Conservation (phyloP, 352 stramenopile genomes). For the Globisporangium alternatum region DNA sequence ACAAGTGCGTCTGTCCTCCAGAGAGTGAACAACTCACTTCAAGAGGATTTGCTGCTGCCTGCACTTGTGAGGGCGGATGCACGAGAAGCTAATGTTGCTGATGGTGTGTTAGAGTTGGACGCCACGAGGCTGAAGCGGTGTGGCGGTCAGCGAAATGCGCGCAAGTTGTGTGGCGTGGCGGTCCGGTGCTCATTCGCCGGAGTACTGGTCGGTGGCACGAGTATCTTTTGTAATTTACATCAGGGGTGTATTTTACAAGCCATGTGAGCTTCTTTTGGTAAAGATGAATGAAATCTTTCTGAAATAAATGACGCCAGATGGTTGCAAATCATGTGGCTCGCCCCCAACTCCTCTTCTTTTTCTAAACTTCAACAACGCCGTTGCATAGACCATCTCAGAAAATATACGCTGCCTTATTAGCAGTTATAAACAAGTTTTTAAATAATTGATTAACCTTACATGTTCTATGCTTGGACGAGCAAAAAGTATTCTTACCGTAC, state of each 20-base stretch:
- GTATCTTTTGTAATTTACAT: neutral
- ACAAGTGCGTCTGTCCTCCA: no score
- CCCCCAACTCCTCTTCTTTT: neutral
- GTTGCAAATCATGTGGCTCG: neutral
- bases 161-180: no score
- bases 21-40: no score
- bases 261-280: neutral
- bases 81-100: no score
- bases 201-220: no score
- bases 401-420: neutral
- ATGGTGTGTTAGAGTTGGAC: no score
- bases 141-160: no score
- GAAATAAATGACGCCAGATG: neutral
- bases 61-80: no score
- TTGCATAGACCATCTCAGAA: conserved; percentile 9
- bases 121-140: no score
- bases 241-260: neutral
- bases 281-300: neutral
- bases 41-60: no score
- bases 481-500: neutral
- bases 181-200: no score
- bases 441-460: neutral
- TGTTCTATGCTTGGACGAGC: neutral
- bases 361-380: conserved; percentile 7
- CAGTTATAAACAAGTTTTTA: neutral